phyloP scores from a whole-genome alignment of 139 green algal genomes.

The Spirogloea muscicola region DNA sequence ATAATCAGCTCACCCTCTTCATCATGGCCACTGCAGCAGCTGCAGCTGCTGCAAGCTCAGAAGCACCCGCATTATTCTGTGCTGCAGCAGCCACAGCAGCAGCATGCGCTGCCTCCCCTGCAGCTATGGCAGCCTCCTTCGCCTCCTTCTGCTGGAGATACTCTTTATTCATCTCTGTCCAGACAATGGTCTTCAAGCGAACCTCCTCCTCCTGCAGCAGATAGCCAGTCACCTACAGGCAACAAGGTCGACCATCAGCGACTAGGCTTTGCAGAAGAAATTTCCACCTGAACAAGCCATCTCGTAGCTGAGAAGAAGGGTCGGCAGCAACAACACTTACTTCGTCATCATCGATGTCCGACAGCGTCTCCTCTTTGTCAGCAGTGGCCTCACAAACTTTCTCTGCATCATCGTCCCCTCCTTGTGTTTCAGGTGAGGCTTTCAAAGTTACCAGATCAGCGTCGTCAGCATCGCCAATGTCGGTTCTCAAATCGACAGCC shows the following conservation, averaged over 20 bases:
- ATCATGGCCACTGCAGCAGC: neutral
- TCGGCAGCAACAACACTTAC: neutral
- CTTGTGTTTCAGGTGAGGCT: neutral
- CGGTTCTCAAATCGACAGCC: constrained; percentile 5
- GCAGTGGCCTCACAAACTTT: neutral
- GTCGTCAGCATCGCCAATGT: constrained; percentile 5
- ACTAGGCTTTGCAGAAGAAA: neutral
- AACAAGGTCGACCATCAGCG: neutral
- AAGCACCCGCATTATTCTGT: neutral
- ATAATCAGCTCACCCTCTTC: neutral
- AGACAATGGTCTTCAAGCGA: constrained; percentile 59
- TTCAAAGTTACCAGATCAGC: neutral
- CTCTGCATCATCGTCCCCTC: neutral
- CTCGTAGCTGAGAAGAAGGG: neutral
- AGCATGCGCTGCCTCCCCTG: constrained; percentile 15
- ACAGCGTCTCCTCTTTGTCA: constrained; percentile 43
- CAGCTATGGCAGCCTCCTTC: constrained; percentile 5
- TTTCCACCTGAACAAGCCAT: neutral
- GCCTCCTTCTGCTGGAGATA: constrained; percentile 48
- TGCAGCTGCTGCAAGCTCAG: neutral
- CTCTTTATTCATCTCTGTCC: constrained; percentile 64
- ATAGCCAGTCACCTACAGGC: constrained; percentile 52
- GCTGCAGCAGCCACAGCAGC: constrained; percentile 3
- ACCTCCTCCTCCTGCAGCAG: constrained; percentile 61
- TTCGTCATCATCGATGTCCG: constrained; percentile 53